phyloP scores from a whole-genome alignment of 345 rosid genomes.

The Jatropha curcas region DNA sequence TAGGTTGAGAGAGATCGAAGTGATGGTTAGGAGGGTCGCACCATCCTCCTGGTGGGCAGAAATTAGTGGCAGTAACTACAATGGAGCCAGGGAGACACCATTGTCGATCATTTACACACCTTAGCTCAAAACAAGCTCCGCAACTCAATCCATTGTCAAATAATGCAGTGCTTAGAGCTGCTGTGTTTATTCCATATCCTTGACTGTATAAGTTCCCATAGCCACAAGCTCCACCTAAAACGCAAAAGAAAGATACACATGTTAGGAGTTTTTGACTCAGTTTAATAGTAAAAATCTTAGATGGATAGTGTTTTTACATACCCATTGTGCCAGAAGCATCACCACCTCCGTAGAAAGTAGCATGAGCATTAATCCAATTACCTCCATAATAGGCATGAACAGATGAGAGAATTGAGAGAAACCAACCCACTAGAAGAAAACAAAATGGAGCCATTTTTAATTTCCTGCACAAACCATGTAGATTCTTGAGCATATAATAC shows the following conservation, averaged over 20 bases:
- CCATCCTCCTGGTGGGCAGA: constrained; percentile 37
- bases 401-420: constrained; percentile 30
- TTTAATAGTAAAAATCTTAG: no score
- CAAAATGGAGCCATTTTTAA: constrained; percentile 26
- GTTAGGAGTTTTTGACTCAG: no score
- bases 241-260: no score
- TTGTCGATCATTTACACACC: constrained; percentile 30
- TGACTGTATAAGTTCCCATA: constrained; percentile 30
- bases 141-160: constrained; percentile 32
- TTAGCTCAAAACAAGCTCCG: constrained; percentile 32
- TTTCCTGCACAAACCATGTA: constrained; percentile 11
- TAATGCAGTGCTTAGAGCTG: constrained; percentile 31
- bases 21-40: constrained; percentile 32
- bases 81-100: constrained; percentile 32
- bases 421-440: constrained; percentile 21
- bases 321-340: constrained; percentile 39
- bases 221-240: constrained; percentile 31
- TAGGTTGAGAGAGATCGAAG: constrained; percentile 33
- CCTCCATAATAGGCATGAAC: constrained; percentile 48
- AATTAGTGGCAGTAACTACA: constrained; percentile 30
- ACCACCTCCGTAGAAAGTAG: constrained; percentile 36
- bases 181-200: constrained; percentile 30
- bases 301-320: no score
- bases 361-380: constrained; percentile 37
- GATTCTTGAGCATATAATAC: background rate